Conservation (phyloP, 768 basidiomycete species). For the Termitomyces eurrhizus region DNA sequence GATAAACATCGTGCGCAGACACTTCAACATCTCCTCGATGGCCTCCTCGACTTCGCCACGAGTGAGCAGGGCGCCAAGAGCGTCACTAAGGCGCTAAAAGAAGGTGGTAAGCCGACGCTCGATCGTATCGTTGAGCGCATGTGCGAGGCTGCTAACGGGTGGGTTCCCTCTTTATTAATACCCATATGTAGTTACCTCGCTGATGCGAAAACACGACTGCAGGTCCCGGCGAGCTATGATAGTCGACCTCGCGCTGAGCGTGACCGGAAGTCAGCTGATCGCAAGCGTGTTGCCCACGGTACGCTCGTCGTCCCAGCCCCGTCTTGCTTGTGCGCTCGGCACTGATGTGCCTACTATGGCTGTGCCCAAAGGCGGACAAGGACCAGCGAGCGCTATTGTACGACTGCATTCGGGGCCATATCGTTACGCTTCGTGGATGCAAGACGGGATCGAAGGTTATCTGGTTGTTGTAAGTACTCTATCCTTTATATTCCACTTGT, state of each 20-base stretch:
- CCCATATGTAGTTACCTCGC: neutral
- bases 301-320: conserved; percentile 17
- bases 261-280: conserved; percentile 82
- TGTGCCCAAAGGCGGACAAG: conserved; percentile 62
- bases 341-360: conserved; percentile 2
- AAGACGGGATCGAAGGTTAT: conserved; percentile 94
- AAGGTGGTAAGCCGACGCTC: conserved; percentile 73
- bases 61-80: conserved; percentile 88
- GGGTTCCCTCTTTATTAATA: conserved; percentile 8
- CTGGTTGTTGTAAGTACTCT: conserved; percentile 66
- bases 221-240: conserved; percentile 75
- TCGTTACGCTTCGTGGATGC: conserved; percentile 85
- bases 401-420: conserved; percentile 83
- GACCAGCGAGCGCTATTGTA: conserved; percentile 80
- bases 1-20: conserved; percentile 70
- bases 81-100: conserved; percentile 82
- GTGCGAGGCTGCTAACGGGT: conserved; percentile 87
- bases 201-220: neutral
- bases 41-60: conserved; percentile 75
- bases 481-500: neutral
- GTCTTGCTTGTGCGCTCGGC: neutral
- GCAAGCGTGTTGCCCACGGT: conserved; percentile 64
- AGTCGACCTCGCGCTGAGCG: conserved; percentile 80
- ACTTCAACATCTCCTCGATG: conserved; percentile 70
- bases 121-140: conserved; percentile 74